phyloP scores from a whole-genome alignment of 2,329 filamentous ascomycete species.

The Aspergillus brasiliensis region DNA sequence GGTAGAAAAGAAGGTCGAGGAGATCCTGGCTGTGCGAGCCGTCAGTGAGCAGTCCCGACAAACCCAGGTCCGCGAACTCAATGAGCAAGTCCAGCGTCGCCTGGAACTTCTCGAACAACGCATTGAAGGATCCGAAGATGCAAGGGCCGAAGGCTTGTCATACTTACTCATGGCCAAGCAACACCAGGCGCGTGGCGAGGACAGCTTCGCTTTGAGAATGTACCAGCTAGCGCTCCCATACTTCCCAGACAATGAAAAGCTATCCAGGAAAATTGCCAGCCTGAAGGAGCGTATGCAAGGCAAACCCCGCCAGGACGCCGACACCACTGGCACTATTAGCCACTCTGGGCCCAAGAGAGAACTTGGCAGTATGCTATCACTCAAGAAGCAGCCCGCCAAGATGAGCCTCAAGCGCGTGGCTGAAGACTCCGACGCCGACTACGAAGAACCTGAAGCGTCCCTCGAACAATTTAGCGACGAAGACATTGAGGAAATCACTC shows the following conservation, averaged over 20 bases:
- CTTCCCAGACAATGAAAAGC: conserved; percentile 82
- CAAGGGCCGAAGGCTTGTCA: conserved; percentile 77
- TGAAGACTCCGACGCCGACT: conserved; percentile 36
- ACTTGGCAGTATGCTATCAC: conserved; percentile 37
- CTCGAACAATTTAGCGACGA: conserved; percentile 36
- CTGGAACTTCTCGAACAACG: conserved; percentile 82
- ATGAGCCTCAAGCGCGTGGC: conserved; percentile 31
- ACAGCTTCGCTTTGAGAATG: conserved; percentile 76
- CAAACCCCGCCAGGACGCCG: conserved; percentile 21
- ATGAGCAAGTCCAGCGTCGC: conserved; percentile 75
- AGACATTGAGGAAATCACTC: conserved; percentile 22
- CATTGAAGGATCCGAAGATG: conserved; percentile 76
- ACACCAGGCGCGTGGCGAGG: conserved; percentile 80
- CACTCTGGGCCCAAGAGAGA: conserved; percentile 25
- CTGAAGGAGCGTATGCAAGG: conserved; percentile 54
- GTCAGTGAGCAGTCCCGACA: conserved; percentile 56
- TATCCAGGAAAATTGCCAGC: conserved; percentile 58
- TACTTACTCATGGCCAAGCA: conserved; percentile 90
- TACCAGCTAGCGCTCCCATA: conserved; percentile 82
- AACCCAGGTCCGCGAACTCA: conserved; percentile 57
- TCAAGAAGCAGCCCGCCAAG: conserved; percentile 30
- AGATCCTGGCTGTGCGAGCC: conserved; percentile 78
- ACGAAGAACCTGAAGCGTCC: conserved; percentile 26
- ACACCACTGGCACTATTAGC: conserved; percentile 15
- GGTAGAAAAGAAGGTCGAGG: conserved; percentile 87